These are phyloP conservation scores for Geopyxis carbonaria DNA, from an alignment of 495 filamentous ascomycete genomes.

Conservation along the genomic window DNA sequence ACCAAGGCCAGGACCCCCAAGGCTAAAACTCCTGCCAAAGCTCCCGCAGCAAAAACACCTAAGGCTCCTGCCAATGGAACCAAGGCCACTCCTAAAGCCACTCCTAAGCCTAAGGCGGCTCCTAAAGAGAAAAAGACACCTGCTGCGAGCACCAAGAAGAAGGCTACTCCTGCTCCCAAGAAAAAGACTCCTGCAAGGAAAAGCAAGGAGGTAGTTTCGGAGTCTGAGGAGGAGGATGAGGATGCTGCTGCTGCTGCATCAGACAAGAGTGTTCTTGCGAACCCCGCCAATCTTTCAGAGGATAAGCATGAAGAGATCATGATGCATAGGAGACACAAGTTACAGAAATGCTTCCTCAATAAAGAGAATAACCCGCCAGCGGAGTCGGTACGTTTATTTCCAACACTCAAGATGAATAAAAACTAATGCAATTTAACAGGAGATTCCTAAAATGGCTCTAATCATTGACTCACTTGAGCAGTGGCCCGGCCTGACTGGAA, in stretches of 20 bases:
- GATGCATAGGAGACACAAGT: slow-evolving; percentile 15
- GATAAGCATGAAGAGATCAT: slow-evolving; percentile 3
- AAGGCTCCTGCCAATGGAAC: slow-evolving; percentile 19
- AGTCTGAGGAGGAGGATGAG: slow-evolving; percentile 13
- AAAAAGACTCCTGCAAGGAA: slow-evolving; percentile 9
- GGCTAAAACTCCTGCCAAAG: slow-evolving; percentile 2
- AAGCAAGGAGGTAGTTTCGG: slow-evolving; percentile 17
- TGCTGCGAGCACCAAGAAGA: slow-evolving; percentile 30
- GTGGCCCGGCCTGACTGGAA: slow-evolving; percentile 5
- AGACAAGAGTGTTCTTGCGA: not conserved
- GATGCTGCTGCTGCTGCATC: not conserved
- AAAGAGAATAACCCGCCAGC: slow-evolving; percentile 16
- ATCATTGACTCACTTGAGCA: slow-evolving; percentile 15
- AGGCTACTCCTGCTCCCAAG: slow-evolving; percentile 16
- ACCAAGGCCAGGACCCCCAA: slow-evolving; percentile 20
- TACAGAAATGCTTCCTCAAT: slow-evolving; percentile 21
- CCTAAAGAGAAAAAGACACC: slow-evolving; percentile 34
- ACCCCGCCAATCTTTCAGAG: not conserved
- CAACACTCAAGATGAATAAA: not conserved
- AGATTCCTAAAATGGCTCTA: slow-evolving; percentile 18
- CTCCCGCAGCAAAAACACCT: slow-evolving; percentile 11
- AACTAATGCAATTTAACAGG: slow-evolving; percentile 13
- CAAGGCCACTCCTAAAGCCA: slow-evolving; percentile 10
- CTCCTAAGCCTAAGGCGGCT: slow-evolving; percentile 10
- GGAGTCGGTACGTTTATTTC: slow-evolving; percentile 12